Percentiles rank a stretch among this genome's conserved stretches.
Evolutionary conservation across 2,329 filamentous ascomycete genomes (phyloP).

Genomic region (Diaporthe sp.): DNA sequence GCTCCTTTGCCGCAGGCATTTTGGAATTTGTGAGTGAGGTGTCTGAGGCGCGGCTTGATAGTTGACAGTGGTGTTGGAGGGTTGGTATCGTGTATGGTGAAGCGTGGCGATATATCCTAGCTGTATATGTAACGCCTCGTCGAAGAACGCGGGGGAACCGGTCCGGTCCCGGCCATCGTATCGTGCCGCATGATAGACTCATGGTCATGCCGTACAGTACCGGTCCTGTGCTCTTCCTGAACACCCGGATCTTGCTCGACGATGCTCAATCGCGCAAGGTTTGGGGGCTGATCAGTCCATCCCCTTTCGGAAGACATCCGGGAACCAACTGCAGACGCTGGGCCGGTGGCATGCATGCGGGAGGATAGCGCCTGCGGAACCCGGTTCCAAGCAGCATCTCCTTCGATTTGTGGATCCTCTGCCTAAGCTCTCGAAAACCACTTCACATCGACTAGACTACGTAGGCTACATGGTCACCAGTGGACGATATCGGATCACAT

Average conservation of each 20-base stretch:
- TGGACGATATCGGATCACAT: constrained; percentile 14
- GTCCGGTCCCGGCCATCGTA: constrained; percentile 33
- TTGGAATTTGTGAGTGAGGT: not conserved
- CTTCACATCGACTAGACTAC: not conserved
- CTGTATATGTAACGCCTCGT: constrained; percentile 18
- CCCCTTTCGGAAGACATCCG: not conserved
- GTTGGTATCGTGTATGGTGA: not conserved
- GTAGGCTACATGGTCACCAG: not conserved
- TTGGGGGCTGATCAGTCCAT: constrained; percentile 13
- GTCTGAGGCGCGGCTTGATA: constrained; percentile 14
- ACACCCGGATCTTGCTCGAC: not conserved
- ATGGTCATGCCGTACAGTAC: constrained; percentile 15
- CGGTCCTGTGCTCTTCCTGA: constrained; percentile 14
- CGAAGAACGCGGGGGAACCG: constrained; percentile 26
- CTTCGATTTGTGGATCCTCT: not conserved
- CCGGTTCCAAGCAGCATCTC: not conserved
- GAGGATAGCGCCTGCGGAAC: constrained; percentile 4
- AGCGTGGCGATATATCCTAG: not conserved
- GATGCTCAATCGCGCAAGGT: constrained; percentile 18
- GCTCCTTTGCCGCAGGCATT: constrained; percentile 38
- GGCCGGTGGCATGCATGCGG: constrained; percentile 4
- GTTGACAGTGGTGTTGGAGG: constrained; percentile 7
- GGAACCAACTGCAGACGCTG: constrained; percentile 4
- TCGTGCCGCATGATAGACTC: constrained; percentile 21
- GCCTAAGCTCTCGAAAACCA: not conserved